phyloP scores from a whole-genome alignment of 768 basidiomycete species.

The Cystobasidiopsis lactophilus region DNA sequence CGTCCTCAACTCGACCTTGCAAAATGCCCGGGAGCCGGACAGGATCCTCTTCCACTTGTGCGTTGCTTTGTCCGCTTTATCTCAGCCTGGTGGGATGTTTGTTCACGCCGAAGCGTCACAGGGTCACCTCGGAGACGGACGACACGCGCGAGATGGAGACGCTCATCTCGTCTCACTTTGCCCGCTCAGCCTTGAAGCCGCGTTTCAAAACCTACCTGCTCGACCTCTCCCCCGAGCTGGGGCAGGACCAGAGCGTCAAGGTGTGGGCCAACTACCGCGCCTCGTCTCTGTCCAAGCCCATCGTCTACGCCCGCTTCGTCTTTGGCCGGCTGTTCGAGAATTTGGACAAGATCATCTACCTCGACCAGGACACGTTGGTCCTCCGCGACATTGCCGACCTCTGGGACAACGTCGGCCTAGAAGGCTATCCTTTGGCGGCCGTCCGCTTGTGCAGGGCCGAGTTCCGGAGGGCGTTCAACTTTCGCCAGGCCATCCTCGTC shows the following conservation, averaged over 20 bases:
- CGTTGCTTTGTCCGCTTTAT: no score
- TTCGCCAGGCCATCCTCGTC: background rate
- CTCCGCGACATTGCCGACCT: background rate
- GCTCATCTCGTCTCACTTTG: background rate
- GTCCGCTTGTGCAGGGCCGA: background rate
- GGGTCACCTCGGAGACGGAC: background rate
- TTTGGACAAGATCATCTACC: constrained; percentile 1
- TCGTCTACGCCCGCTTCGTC: constrained; percentile 1
- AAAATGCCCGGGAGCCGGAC: background rate
- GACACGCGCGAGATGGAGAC: background rate
- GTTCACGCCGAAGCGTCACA: no score
- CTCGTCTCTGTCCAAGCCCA: background rate
- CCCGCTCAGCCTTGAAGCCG: no score
- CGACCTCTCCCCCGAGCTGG: no score
- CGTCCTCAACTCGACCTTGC: constrained; percentile 1
- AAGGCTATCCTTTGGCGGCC: background rate
- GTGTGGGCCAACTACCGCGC: background rate
- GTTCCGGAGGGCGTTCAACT: background rate
- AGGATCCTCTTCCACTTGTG: background rate
- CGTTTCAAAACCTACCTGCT: no score
- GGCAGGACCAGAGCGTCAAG: background rate
- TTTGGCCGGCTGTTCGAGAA: background rate
- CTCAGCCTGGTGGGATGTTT: no score
- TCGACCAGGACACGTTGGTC: constrained; percentile 1
- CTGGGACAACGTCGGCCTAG: background rate